Evolutionary conservation across 2,329 filamentous ascomycete genomes (phyloP).

Genomic region (Exophiala sp.): DNA sequence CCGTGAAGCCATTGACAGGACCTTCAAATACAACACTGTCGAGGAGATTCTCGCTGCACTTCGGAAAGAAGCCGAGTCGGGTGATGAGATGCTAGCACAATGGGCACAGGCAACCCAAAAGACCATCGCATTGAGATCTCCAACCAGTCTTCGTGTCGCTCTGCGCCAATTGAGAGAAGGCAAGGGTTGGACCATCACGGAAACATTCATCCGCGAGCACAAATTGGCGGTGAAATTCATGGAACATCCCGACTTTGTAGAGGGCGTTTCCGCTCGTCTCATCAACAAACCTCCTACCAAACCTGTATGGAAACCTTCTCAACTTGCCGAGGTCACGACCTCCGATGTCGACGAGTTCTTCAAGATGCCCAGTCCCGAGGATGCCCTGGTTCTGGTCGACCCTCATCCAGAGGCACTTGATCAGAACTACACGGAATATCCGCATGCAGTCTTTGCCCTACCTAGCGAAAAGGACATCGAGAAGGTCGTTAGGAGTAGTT

Average conservation of each 20-base stretch:
- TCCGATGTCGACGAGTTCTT: conserved; percentile 69
- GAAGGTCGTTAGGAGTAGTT: conserved; percentile 37
- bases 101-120: conserved; percentile 79
- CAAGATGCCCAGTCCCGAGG: conserved; percentile 42
- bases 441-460: conserved; percentile 64
- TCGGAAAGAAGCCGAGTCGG: conserved; percentile 42
- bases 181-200: conserved; percentile 70
- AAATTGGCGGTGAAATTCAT: conserved; percentile 85
- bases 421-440: conserved; percentile 68
- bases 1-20: conserved; percentile 79
- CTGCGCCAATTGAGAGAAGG: conserved; percentile 78
- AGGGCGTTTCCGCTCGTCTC: conserved; percentile 81
- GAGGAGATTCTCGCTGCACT: conserved; percentile 69
- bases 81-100: conserved; percentile 52
- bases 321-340: conserved; percentile 63
- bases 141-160: conserved; percentile 80
- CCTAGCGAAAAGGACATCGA: conserved; percentile 63
- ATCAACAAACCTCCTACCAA: conserved; percentile 64
- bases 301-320: conserved; percentile 73
- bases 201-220: conserved; percentile 84
- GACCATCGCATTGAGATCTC: conserved; percentile 74
- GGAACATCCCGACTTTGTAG: conserved; percentile 83
- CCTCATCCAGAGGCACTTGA: conserved; percentile 20
- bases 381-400: conserved; percentile 60
- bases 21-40: conserved; percentile 67